Percentiles rank a stretch among this genome's conserved stretches.
Conservation (phyloP, 2,329 filamentous ascomycete genomes). For the Trichoderma cornu-damae region DNA sequence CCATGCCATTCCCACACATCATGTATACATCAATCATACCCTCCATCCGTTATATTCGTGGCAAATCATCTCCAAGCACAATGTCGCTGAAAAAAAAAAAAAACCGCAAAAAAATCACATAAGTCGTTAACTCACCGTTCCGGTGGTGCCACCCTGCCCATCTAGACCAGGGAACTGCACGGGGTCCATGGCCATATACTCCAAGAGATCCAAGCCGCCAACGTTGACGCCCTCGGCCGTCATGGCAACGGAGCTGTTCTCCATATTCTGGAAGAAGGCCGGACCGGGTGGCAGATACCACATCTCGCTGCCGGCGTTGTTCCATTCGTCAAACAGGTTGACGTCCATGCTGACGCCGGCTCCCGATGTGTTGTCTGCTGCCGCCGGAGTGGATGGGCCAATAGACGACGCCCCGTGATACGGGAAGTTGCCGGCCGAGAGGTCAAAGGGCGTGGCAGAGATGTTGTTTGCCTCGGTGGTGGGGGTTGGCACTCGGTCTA, state of each 20-base stretch:
- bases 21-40: not conserved
- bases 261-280: slow-evolving; percentile 61
- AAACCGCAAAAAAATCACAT: too few species aligned
- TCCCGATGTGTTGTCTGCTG: slow-evolving; percentile 31
- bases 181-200: slow-evolving; percentile 61
- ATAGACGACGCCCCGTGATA: slow-evolving; percentile 48
- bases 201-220: slow-evolving; percentile 60
- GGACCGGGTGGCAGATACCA: slow-evolving; percentile 62
- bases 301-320: slow-evolving; percentile 53
- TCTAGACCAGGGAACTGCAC: slow-evolving; percentile 37
- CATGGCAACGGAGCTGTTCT: slow-evolving; percentile 58
- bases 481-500: slow-evolving; percentile 35
- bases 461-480: slow-evolving; percentile 46
- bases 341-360: slow-evolving; percentile 31
- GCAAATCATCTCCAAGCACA: too few species aligned
- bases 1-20: too few species aligned
- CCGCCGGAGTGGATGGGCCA: slow-evolving; percentile 46
- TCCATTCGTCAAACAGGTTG: slow-evolving; percentile 52
- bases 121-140: slow-evolving; percentile 5
- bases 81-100: too few species aligned
- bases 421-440: slow-evolving; percentile 50
- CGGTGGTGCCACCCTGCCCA: slow-evolving; percentile 23
- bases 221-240: slow-evolving; percentile 63
- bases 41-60: not conserved
- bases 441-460: slow-evolving; percentile 59